Percentiles rank a stretch among this genome's conserved stretches.
Evolutionary conservation across 1,139 yeast species (phyloP).

Genomic region (Geotrichum bryndzae): DNA sequence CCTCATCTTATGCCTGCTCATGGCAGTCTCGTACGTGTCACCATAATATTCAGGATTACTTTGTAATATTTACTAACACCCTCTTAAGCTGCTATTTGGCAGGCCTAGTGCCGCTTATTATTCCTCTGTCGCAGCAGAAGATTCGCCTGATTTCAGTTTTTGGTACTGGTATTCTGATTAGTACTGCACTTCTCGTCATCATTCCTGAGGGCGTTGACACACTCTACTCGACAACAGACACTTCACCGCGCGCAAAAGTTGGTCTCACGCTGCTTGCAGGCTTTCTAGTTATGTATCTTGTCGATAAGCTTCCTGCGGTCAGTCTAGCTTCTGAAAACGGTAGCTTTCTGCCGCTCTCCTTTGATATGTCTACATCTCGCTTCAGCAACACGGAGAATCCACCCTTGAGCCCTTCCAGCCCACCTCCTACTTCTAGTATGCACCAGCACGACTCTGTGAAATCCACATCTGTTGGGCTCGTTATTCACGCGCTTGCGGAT

Average conservation of each 20-base stretch:
- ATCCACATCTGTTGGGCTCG: conserved; percentile 51
- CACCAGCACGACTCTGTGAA: conserved; percentile 2
- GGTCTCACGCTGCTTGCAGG: conserved; percentile 45
- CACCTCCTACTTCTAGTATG: not conserved
- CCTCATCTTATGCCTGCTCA: conserved; percentile 26
- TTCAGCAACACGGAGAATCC: not conserved
- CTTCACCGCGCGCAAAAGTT: conserved; percentile 20
- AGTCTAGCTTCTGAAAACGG: not conserved
- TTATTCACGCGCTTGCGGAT: conserved; percentile 64
- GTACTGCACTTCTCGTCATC: conserved; percentile 58
- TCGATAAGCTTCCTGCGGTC: conserved; percentile 39
- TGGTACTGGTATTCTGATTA: conserved; percentile 59
- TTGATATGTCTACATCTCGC: conserved; percentile 20
- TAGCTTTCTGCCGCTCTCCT: conserved; percentile 17
- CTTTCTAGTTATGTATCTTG: conserved; percentile 46
- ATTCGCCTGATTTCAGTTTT: conserved; percentile 42
- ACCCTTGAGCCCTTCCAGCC: not conserved
- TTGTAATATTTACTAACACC: not conserved
- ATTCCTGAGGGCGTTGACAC: conserved; percentile 66
- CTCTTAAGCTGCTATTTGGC: conserved; percentile 26
- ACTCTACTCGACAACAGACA: conserved; percentile 29
- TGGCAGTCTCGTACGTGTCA: conserved; percentile 30
- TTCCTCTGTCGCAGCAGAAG: conserved; percentile 31
- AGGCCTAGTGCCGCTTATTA: conserved; percentile 38
- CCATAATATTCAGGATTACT: not conserved